A percentile compares a stretch with the other conserved stretches of the same genome.
These are phyloP conservation scores for Vigna nakashimae DNA, from an alignment of 306 rosid genomes.

Conservation along the genomic window DNA sequence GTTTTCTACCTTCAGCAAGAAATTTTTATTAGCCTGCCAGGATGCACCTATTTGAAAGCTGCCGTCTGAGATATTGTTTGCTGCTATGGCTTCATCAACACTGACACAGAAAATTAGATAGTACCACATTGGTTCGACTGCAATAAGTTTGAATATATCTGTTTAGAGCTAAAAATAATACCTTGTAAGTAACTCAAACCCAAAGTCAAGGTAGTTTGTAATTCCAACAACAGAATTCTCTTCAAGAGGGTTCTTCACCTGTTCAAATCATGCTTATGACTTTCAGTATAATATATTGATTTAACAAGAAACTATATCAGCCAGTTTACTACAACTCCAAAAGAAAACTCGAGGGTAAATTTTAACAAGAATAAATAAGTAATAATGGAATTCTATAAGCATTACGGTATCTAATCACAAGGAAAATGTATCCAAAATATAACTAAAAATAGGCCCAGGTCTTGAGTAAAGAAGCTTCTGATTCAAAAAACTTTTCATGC, in stretches of 20 bases:
- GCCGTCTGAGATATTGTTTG: slow-evolving; percentile 66
- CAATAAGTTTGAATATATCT: slow-evolving; percentile 25
- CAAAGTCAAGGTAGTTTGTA: slow-evolving; percentile 95
- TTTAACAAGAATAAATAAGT: slow-evolving; percentile 21
- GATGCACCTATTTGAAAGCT: slow-evolving; percentile 93
- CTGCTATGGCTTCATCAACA: slow-evolving; percentile 64
- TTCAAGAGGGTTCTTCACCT: slow-evolving; percentile 96
- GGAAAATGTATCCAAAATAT: slow-evolving; percentile 26
- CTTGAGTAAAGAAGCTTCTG: slow-evolving; percentile 25
- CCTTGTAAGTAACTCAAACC: slow-evolving; percentile 90
- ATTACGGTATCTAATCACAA: slow-evolving; percentile 7
- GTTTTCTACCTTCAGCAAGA: slow-evolving; percentile 76
- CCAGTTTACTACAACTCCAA: slow-evolving; percentile 6
- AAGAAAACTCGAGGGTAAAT: slow-evolving; percentile 16
- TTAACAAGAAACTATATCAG: slow-evolving; percentile 1
- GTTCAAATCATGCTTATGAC: slow-evolving; percentile 48
- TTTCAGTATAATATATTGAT: slow-evolving; percentile 28
- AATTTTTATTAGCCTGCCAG: slow-evolving; percentile 98
- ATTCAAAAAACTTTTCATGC: slow-evolving; percentile 5
- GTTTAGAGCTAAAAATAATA: slow-evolving; percentile 43
- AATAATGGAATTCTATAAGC: slow-evolving; percentile 22
- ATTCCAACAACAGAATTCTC: slow-evolving; percentile 83
- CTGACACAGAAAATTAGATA: slow-evolving; percentile 51
- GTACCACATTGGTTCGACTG: slow-evolving; percentile 33
- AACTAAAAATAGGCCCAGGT: slow-evolving; percentile 1